Evolutionary conservation across 73 alveolate genomes (phyloP).

Genomic region (Breviolum minutum): DNA sequence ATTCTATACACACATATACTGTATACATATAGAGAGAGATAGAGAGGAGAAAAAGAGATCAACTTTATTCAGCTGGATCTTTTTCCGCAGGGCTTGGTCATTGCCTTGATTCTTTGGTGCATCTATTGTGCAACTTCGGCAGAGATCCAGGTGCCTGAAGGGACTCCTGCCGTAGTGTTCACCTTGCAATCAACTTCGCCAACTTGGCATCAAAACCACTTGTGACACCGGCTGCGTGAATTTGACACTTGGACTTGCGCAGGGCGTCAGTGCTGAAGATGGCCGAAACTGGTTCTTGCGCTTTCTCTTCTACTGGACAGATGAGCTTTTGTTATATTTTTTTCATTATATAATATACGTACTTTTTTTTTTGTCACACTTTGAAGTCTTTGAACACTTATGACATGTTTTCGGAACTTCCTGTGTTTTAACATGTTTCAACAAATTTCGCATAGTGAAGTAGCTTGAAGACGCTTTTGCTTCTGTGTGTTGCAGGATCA

Average conservation of each 20-base stretch:
- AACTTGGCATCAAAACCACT: not conserved
- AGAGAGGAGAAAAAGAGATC: not conserved
- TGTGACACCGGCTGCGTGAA: not conserved
- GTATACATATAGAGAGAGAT: too few relatives aligned
- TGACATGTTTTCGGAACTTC: not conserved
- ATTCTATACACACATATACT: too few relatives aligned
- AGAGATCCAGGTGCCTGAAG: conserved; percentile 50
- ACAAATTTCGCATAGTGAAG: not conserved
- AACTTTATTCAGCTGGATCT: not conserved
- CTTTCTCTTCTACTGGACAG: conserved; percentile 94
- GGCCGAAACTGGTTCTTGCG: conserved; percentile 56
- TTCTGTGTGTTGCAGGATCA: conserved; percentile 38
- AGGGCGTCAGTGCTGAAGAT: conserved; percentile 34
- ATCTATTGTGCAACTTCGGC: conserved; percentile 70
- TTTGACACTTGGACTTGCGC: not conserved
- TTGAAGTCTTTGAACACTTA: not conserved
- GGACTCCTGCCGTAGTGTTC: not conserved
- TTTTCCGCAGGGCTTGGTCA: conserved; percentile 57
- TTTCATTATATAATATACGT: too few relatives aligned
- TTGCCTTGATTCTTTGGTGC: conserved; percentile 72
- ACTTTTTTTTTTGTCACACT: not conserved
- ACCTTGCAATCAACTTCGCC: not conserved
- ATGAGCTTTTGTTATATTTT: too few relatives aligned
- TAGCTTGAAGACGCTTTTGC: not conserved
- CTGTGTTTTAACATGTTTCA: not conserved